Base-by-base conservation (phyloP, 2,329 filamentous ascomycete genomes). In the Hypoxylon sp. region DNA sequence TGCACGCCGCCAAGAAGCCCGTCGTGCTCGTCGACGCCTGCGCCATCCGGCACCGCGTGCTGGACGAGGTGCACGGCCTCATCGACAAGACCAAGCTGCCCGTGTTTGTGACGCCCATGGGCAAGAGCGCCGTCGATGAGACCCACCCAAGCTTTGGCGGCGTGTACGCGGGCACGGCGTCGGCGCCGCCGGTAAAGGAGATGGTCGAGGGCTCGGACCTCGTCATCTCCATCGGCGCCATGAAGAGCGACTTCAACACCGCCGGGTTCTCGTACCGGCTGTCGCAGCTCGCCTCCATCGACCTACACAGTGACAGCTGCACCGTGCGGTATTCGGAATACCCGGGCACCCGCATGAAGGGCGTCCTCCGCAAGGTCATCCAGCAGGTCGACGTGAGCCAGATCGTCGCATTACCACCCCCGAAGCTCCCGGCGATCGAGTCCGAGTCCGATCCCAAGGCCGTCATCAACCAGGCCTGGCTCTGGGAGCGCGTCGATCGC, bases 41-140 rank as follows among this genome's bases (percentile, higher is more conserved):
- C 72, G 90, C 92, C 10, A 88, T 93, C 67, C 88, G 92, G 32
- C 91, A 95, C 73, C 84, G 89, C 43, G 90, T 91, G 15, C 77
- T 94, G 1, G 77, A 87, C 0, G 92, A 95, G 76, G 88, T 93
- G 17, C 87, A 91, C 69, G 85, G 86, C 6, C 81, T 97, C 15
- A 81, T 96, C 53, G 82, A 89, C 63, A 91, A 89, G 76, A 91
- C 91, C 0, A 82, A 87, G 3, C 81, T 97, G 6, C 93, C 93
- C 4, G 90, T 91, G 0, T 96, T 95, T 71, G 91, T 94, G n/a
- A 91, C 92, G 0, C 92, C 93, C 2, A 96, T 96, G 91, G 93
- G 93, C 48, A 97, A 97, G 79, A 87, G 92, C 17, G 91, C 91
- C 19, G 85, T 97, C 48, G 85, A 95, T 71, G 93, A 97, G 77